These are phyloP conservation scores for Microascus cirrosus DNA, from an alignment of 2,329 filamentous ascomycete species.

Conservation along the genomic window DNA sequence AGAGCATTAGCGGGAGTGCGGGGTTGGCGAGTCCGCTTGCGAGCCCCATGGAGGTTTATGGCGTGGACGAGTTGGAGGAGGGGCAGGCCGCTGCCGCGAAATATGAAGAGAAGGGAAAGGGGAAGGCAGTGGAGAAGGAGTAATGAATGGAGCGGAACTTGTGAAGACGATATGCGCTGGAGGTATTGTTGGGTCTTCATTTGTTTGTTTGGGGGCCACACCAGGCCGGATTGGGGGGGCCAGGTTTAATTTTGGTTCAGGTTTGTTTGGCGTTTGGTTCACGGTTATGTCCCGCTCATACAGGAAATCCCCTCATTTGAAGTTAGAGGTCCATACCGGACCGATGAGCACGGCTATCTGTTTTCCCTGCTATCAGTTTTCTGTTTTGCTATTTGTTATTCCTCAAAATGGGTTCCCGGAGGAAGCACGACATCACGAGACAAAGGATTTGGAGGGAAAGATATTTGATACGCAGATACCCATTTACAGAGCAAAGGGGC, in stretches of 20 bases:
- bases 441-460: neutral
- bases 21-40: slow-evolving; percentile 45
- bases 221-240: too few relatives aligned
- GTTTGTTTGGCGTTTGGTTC: too few relatives aligned
- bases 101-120: neutral
- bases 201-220: neutral
- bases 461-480: neutral
- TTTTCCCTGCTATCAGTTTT: too few relatives aligned
- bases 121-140: neutral
- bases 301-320: too few relatives aligned
- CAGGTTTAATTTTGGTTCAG: too few relatives aligned
- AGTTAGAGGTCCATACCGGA: too few relatives aligned
- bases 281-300: too few relatives aligned
- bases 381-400: neutral
- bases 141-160: too few relatives aligned
- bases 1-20: slow-evolving; percentile 65
- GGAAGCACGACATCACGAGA: neutral
- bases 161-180: neutral
- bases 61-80: neutral
- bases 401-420: neutral
- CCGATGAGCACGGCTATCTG: too few relatives aligned
- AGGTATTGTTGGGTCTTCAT: neutral
- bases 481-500: neutral
- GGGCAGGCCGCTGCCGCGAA: neutral
- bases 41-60: slow-evolving; percentile 35